Base-by-base conservation (phyloP, 176 grass and related monocot genomes). In the Bothriochloa decipiens region DNA sequence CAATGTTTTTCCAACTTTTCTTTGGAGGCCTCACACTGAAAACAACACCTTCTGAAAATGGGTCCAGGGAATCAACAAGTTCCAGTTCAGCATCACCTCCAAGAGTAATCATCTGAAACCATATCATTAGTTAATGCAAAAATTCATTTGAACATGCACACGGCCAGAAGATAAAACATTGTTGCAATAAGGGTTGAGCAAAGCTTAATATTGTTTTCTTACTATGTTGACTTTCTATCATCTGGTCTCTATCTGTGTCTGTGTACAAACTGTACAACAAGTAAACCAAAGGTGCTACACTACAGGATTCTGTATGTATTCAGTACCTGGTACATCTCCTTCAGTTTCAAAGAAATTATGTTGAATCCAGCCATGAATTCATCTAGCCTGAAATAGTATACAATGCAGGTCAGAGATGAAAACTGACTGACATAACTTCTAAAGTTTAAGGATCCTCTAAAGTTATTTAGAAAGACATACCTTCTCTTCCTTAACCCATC, bases 21-120 rank as follows among this genome's bases (percentile, higher is more conserved):
- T 94, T 99, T 40, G 93, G 96, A 71, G 96, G 96, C 79, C 96
- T 92, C 41, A 99, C 93, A 79, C 96, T 99, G 65, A 99, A 99
- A 92, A 99, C 96, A 84, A 99, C 96, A 27, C 96, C 96, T 88
- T 99, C 96, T 68, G 96, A 99, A 86, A 99, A 99, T 41, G 96
- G 93, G 70, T 99, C 96, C 74, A 99, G 79, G 26, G 96, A 99
- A 88, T 99, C 96, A 84, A 99, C 93, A 70, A 96, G 88, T 93
- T 99, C 93, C 78, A 99, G 82, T 82, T 99, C 96, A 53, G 96
- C 96, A 86, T 99, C 96, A 17, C 96, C 96, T 82, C 96, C 96
- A 89, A 99, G 92, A 17, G 96, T 99, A 84, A 99, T 99, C 96
- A 99, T 99, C 96, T 98, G 75, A 63, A 68, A 80, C 37, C 39